Evolutionary conservation across 805 yeast species (phyloP), one percentile per base, ranked within the genome.

Genomic region (Candida suzukii): DNA sequence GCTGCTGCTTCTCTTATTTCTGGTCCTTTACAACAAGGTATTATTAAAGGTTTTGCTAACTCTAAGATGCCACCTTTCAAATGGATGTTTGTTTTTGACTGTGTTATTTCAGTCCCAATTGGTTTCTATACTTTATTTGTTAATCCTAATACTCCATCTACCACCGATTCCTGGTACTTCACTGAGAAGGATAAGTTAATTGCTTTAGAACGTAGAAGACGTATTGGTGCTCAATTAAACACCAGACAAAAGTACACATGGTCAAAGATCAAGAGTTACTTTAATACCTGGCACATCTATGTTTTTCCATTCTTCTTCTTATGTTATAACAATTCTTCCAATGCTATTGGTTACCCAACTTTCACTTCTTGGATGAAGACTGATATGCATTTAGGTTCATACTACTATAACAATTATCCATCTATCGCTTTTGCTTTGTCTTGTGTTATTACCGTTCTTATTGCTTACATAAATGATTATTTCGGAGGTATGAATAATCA

Each of bases 21-120:
- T 24, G 71, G 72, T 31, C 69, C 69, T 1, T 48, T 67, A 31
- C 70, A 66, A 41, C 63, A 64, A 43, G 41, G 51, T 30, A 3
- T 58, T 41, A 42, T 69, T 28, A 34, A 41, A 3, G 49, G 59
- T 1, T 52, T 54, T 37, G 40, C 42, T 11, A 31, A 50, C 29
- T 42, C 53, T 1, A 17, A 41, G 3, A n/a, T 49, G 32, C 51
- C 60, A 6, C 67, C 70, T 2, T 73, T 66, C 58, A 66, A 68
- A 45, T 69, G 71, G 70, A 57, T 72, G 61, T 72, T 72, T 49
- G 62, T 71, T 3, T 51, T 72, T 35, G 76, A 72, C 49, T 74
- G 70, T 2, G 53, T 67, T 14, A 56, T 61, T 24, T 54, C 61
- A 13, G 37, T 61, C 18, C 64, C 64, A 4, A 53, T 73, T 31